Evolutionary conservation across 2,329 filamentous ascomycete species (phyloP).

Genomic region (Ilyonectria destructans): DNA sequence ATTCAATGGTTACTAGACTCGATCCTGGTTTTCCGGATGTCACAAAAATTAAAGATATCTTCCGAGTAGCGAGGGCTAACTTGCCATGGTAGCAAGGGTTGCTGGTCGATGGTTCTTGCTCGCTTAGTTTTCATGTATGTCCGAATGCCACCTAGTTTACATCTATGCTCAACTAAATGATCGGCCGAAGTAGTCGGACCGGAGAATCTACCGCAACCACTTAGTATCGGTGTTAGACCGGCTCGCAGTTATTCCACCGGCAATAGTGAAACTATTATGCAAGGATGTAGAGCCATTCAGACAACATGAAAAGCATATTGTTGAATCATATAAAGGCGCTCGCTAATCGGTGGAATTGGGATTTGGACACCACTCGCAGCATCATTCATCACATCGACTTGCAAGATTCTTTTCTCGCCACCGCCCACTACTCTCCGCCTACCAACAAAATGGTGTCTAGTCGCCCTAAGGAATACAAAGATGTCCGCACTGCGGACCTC

Average conservation of each 20-base stretch:
- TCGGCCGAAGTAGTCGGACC: constrained; percentile 1
- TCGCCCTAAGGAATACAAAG: not conserved
- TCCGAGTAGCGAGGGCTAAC: not conserved
- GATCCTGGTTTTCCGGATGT: not conserved
- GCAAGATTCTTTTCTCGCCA: not conserved
- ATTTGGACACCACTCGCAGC: not conserved
- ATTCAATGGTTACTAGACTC: not conserved
- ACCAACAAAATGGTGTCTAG: not conserved
- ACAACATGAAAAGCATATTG: not conserved
- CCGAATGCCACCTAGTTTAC: not conserved
- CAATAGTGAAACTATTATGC: not conserved
- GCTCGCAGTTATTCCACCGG: not conserved
- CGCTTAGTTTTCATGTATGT: not conserved
- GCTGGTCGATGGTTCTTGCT: not conserved
- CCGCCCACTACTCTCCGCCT: not conserved
- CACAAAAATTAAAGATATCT: constrained; percentile 1
- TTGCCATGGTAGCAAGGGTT: not conserved
- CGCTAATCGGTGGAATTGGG: not conserved
- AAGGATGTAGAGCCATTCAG: not conserved
- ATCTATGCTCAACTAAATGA: not conserved
- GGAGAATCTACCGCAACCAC: not conserved
- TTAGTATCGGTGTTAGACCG: not conserved
- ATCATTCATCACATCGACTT: constrained; percentile 1
- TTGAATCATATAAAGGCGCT: not conserved
- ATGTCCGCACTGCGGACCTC: not conserved